Base-by-base conservation (phyloP, 331 rosid species). In the Stylosanthes scabra region DNA sequence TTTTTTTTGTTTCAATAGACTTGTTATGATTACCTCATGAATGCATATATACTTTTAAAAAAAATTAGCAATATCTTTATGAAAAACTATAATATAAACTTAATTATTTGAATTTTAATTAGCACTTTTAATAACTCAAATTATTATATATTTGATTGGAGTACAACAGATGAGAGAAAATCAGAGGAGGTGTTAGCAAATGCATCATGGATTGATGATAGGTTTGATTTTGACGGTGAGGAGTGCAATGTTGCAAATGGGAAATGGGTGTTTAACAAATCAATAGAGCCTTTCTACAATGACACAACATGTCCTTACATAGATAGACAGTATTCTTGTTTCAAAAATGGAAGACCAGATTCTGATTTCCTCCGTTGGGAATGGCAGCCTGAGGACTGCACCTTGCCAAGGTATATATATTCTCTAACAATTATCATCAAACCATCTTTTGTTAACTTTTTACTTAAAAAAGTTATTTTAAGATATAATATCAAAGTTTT, bases 381-480 rank as follows among this genome's bases (percentile, higher is more conserved):
- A 66, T 95, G 97, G 99, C 97, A 92, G 75, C 93, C 96, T 3
- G 96, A 90, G 68, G 99, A 91, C 74, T 95, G 99, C 60, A 87
- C 86, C 27, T 80, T 95, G 83, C 96, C 97, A 0, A 80, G 82
- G 99, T 95, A 20, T 20, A 20, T 20, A 20, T 20, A 31, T 58
- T 73, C 31, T 37, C 13, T 2, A 7, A 63, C 15, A 66, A 37
- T 9, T 50, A 42, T 27, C 41, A 9, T 13, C 39, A 34, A 34
- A 3, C 6, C 39, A 34, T 34, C 37, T 34, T 6, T 34, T 3
- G 39, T 34, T 34, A 34, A 34, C 0, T 34, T 34, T 34, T 34
- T 20, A 20, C 25, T 20, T 20, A 20, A 20, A 20, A 20, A 20
- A 20, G 25, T 20, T 0, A 20, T 20, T 20, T 20, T 20, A 20